A percentile compares a stretch with the other conserved stretches of the same genome.
Evolutionary conservation across 2,329 filamentous ascomycete species (phyloP).

Genomic region (Claviceps fusiformis): DNA sequence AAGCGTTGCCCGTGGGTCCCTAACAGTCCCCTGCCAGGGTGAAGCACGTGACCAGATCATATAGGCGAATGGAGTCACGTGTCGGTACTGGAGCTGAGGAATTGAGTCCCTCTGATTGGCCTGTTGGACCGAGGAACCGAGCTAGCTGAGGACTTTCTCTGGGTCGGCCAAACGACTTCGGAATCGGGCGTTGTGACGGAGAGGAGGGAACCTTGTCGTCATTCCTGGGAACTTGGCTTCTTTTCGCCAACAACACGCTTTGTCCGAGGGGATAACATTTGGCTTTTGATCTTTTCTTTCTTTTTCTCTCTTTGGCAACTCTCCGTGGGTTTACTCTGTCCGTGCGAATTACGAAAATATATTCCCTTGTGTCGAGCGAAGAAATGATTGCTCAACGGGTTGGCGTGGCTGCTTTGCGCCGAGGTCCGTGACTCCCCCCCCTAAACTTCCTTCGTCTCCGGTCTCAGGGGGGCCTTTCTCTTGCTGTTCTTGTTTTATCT

Average conservation of each 20-base stretch:
- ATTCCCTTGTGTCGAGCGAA: not conserved
- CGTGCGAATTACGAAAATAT: not conserved
- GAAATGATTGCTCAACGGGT: constrained; percentile 43
- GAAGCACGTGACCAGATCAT: constrained; percentile 13
- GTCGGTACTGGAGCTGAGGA: constrained; percentile 19
- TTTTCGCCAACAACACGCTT: no score
- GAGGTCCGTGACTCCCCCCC: constrained; percentile 28
- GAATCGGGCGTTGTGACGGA: no score
- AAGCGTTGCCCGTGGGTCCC: not conserved
- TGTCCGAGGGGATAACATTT: no score
- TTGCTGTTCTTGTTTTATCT: no score
- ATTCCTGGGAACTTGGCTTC: not conserved
- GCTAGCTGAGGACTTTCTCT: not conserved
- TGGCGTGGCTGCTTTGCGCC: constrained; percentile 44
- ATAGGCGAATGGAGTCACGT: constrained; percentile 14
- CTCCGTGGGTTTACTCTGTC: not conserved
- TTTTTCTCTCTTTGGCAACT: not conserved
- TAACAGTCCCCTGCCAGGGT: no score
- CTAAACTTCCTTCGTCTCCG: not conserved
- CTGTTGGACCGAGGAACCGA: constrained; percentile 31
- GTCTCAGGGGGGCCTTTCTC: no score
- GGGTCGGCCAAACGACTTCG: no score
- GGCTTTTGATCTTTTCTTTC: no score
- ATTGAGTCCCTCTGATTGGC: constrained; percentile 26
- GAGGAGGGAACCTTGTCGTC: not conserved